phyloP scores from a whole-genome alignment of 192 early-diverging fungal genomes.

The Podila horticola region DNA sequence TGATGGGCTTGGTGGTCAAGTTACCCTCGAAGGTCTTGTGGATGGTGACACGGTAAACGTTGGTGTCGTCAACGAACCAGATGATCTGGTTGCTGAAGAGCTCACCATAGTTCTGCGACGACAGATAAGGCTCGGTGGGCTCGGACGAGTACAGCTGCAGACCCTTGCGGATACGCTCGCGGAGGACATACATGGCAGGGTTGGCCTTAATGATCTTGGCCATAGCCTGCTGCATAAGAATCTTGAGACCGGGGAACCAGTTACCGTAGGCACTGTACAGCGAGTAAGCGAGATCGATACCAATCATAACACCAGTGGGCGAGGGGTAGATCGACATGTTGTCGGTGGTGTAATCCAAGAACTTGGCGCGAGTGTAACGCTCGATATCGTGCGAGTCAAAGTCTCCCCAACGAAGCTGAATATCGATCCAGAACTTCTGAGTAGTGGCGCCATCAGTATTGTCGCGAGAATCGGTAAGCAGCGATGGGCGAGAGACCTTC shows the following conservation, averaged over 20 bases:
- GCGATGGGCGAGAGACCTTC: constrained; percentile 95
- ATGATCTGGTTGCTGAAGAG: constrained; percentile 98
- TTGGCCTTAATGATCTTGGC: constrained; percentile 99
- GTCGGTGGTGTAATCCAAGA: constrained; percentile 97
- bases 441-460: constrained; percentile 97
- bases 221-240: constrained; percentile 96
- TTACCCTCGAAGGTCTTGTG: constrained; percentile 99
- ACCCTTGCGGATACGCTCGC: constrained; percentile 98
- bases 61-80: constrained; percentile 99
- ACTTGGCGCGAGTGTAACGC: constrained; percentile 97
- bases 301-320: constrained; percentile 96
- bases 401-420: constrained; percentile 98
- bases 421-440: constrained; percentile 98
- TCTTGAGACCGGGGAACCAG: constrained; percentile 99
- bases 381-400: constrained; percentile 99
- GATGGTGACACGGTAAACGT: constrained; percentile 99
- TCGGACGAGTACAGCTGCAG: constrained; percentile 98
- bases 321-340: constrained; percentile 99
- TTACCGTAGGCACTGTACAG: constrained; percentile 95
- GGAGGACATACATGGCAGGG: constrained; percentile 95
- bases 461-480: constrained; percentile 93
- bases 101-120: constrained; percentile 95
- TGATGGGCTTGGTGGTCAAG: constrained; percentile 98
- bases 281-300: constrained; percentile 98
- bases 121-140: constrained; percentile 97